Conservation (phyloP, 169 alveolate species). For the Plasmodium billcollinsi region DNA sequence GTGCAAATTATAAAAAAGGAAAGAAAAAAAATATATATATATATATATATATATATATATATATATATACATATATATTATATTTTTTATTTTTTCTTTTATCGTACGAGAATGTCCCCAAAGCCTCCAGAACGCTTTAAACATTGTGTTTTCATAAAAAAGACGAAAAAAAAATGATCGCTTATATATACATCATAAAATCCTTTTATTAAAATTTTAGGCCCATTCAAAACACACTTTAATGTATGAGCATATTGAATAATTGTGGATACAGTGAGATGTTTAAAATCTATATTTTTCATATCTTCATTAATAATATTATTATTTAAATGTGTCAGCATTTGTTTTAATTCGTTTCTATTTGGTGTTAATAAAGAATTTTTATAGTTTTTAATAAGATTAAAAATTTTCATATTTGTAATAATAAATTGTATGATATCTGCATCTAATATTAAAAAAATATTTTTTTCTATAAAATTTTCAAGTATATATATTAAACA, state of each 20-base stretch:
- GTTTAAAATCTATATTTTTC: conserved; percentile 10
- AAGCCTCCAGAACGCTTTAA: conserved; percentile 50
- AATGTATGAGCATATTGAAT: conserved; percentile 18
- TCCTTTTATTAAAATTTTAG: conserved; percentile 52
- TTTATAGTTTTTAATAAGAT: conserved; percentile 29
- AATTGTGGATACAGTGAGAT: background rate
- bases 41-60: background rate
- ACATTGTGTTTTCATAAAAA: conserved; percentile 14
- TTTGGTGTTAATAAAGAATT: conserved; percentile 57
- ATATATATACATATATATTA: background rate
- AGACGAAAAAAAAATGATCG: conserved; percentile 38
- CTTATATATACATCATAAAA: conserved; percentile 37
- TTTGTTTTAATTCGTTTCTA: conserved; percentile 50
- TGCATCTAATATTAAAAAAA: conserved; percentile 56
- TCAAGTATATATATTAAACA: conserved; percentile 24
- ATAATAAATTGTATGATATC: conserved; percentile 47
- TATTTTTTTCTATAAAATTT: conserved; percentile 33
- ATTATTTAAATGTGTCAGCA: conserved; percentile 15
- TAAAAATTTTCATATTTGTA: conserved; percentile 9
- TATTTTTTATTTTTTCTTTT: background rate
- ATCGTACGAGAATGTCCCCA: conserved; percentile 42
- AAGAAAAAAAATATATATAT: conserved; percentile 1
- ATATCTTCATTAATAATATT: background rate
- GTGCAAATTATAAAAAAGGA: conserved; percentile 32
- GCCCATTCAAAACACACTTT: conserved; percentile 25